Evolutionary conservation across 2,329 filamentous ascomycete genomes (phyloP).

Genomic region (Colletotrichum costaricense): DNA sequence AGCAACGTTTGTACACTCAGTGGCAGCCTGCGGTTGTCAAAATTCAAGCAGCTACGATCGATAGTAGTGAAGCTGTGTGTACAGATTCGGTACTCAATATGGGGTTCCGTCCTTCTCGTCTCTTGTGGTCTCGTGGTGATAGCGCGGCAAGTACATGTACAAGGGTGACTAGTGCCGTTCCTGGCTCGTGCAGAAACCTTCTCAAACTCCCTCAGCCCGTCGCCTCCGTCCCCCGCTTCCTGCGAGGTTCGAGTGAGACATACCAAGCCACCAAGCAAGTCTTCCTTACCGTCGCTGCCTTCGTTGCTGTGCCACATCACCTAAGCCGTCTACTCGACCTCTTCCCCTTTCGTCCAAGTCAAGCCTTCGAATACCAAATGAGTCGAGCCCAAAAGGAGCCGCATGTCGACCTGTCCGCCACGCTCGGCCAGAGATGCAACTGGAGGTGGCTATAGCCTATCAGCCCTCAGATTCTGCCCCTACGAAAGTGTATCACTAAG

Average conservation of each 20-base stretch:
- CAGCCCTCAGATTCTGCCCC: neutral
- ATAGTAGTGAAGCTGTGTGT: constrained; percentile 6
- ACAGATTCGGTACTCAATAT: constrained; percentile 1
- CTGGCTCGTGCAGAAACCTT: constrained; percentile 54
- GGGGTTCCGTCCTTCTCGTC: neutral
- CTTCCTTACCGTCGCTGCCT: neutral
- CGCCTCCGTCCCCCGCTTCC: constrained; percentile 9
- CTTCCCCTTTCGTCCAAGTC: neutral
- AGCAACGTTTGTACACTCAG: neutral
- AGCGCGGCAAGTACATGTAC: constrained; percentile 49
- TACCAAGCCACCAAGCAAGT: neutral
- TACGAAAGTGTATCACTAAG: neutral
- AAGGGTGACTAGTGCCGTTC: constrained; percentile 20
- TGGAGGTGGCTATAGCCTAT: neutral
- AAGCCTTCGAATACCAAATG: neutral
- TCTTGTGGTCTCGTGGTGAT: constrained; percentile 10
- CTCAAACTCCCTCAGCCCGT: constrained; percentile 61
- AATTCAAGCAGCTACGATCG: neutral
- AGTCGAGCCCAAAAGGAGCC: neutral
- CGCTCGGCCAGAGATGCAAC: neutral
- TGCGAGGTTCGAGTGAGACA: constrained; percentile 14
- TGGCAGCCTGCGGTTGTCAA: neutral
- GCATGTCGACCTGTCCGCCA: neutral
- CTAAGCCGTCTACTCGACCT: neutral
- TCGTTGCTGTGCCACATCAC: neutral